Evolutionary conservation across 306 rosid species (phyloP), one percentile per base, ranked within the genome.

Genomic region (Trichosanthes truncata): DNA sequence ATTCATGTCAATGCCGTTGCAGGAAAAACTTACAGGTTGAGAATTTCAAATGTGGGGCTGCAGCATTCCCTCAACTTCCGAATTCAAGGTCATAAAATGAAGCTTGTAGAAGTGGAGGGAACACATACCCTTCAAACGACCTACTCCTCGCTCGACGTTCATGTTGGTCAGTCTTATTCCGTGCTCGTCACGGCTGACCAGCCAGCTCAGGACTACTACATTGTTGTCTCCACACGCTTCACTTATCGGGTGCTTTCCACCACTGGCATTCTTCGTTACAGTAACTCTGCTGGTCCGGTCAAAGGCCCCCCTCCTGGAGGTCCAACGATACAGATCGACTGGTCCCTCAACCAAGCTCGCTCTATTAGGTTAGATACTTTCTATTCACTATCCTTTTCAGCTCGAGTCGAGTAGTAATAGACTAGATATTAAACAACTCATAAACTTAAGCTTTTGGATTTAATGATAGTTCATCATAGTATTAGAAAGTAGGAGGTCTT

Each of bases 261-360:
- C 81, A 89, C 97, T 4, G 97, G 87, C 21, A 63, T 82, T 59
- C 97, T 96, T 80, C 98, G 83, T 63, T 96, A 96, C 77, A 85
- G 91, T 82, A 91, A 93, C 85, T 93, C 99, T 0, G 91, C 89
- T 1, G 97, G 98, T 85, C 74, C 76, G 45, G 98, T 90, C 29
- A 81, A 91, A 71, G 96, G 99, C 79, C 97, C 98, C 13, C 88
- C 86, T 1, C 99, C 98, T 20, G 99, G 98, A 51, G 99, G 98
- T 7, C 99, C 99, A 11, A 96, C 99, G 49, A 91, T 90, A 81
- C 98, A 96, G 81, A 81, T 96, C 36, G 98, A 91, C 59, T 96
- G 97, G 97, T 96, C 99, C 53, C 83, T 96, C 82, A 96, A 96
- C 90, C 99, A 96, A 86, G 99, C 99, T 35, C 99, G 99, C 69